Conservation (phyloP, 192 early-diverging fungal genomes). For the Coemansia sp. region DNA sequence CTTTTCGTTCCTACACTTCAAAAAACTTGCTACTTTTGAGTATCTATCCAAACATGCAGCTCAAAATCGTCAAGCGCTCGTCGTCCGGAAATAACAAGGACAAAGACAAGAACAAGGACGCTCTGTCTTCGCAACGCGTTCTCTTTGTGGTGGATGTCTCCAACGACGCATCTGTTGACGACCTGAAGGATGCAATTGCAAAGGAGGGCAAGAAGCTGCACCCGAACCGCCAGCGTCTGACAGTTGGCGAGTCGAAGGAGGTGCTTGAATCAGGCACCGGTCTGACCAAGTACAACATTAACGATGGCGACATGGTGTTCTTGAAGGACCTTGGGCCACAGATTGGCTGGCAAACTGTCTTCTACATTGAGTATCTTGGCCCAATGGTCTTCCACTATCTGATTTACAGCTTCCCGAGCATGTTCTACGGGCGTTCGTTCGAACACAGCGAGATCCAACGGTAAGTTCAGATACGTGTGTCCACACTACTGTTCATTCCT, state of each 20-base stretch:
- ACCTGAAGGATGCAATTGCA: conserved; percentile 69
- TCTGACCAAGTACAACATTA: conserved; percentile 64
- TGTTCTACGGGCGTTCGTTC: conserved; percentile 68
- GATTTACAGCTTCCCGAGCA: conserved; percentile 70
- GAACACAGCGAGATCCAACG: conserved; percentile 75
- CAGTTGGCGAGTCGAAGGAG: conserved; percentile 61
- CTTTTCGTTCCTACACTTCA: too few species aligned
- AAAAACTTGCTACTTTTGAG: background rate
- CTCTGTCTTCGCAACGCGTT: conserved; percentile 12
- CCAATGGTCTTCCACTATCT: conserved; percentile 85
- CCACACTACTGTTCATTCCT: background rate
- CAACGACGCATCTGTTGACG: conserved; percentile 62
- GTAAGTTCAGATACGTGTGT: conserved; percentile 29
- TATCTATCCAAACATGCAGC: conserved; percentile 22
- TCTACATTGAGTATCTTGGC: conserved; percentile 90
- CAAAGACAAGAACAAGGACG: conserved; percentile 2
- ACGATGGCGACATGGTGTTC: conserved; percentile 61
- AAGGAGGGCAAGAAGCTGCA: conserved; percentile 55
- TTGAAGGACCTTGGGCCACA: conserved; percentile 85
- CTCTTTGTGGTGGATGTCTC: conserved; percentile 63
- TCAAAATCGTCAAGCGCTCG: conserved; percentile 37
- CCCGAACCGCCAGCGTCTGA: conserved; percentile 83
- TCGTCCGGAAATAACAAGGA: conserved; percentile 10
- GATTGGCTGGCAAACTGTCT: conserved; percentile 92
- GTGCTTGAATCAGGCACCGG: conserved; percentile 56